Base-by-base conservation (phyloP, 148 eudicot genomes). In the Vaccinium macrocarpon region DNA sequence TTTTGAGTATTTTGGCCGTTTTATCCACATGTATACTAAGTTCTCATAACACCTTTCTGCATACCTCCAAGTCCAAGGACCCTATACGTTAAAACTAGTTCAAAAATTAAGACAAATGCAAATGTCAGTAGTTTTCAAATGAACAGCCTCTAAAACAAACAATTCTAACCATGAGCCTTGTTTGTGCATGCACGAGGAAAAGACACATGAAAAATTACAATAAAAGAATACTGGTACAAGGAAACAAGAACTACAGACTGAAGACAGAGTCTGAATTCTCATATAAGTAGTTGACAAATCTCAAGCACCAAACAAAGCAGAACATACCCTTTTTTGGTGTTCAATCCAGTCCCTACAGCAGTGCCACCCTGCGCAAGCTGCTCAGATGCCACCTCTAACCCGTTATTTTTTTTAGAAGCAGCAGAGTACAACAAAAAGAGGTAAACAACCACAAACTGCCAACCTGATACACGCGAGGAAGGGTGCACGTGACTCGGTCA, bases 331-430 rank as follows among this genome's bases (percentile, higher is more conserved):
- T 93, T 95, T 91, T 93, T 95, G 82, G 99, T 97, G 91, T 97
- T 97, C 88, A 97, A 89, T 82, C 99, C 97, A 81, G 99, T 97
- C 57, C 99, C 99, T 35, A 97, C 99, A 88, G 99, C 99, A 79
- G 99, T 97, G 64, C 99, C 99, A 78, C 99, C 99, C 84, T 97
- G 99, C 82, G 99, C 99, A 92, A 97, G 99, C 99, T 97, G 91
- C 83, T 82, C 85, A 83, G 52, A 76, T 38, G 80, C 76, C 11
- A 74, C 62, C 62, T 75, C 79, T 35, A 27, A 35, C 71, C 9
- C 52, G 52, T 66, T 32, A 83, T 42, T 76, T 71, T 50, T 72
- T 72, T 68, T 25, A 78, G 56, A 71, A 84, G 11, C 81, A 81
- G 86, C 55, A 82, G 19, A 46, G 82, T 35, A 15, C 18, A 68